Conservation (phyloP, 2,329 filamentous ascomycete genomes). For the Dactylellina leptospora region DNA sequence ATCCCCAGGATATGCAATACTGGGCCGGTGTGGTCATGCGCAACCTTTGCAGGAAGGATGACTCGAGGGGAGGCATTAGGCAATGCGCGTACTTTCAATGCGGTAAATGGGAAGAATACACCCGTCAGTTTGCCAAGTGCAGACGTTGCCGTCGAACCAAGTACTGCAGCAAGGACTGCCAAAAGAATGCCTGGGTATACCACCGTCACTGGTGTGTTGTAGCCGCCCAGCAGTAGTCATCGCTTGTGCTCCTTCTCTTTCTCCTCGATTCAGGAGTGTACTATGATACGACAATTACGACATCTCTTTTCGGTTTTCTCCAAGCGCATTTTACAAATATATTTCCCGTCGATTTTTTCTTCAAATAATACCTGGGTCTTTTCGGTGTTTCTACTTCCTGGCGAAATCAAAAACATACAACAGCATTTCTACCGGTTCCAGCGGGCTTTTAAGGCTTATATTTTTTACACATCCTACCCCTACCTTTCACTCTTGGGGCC, state of each 20-base stretch:
- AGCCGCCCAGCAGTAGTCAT: slow-evolving; percentile 61
- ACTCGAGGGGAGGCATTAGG: slow-evolving; percentile 89
- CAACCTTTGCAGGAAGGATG: slow-evolving; percentile 97
- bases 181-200: slow-evolving; percentile 98
- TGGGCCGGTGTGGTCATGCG: slow-evolving; percentile 99
- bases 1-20: slow-evolving; percentile 98
- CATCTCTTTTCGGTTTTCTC: slow-evolving; percentile 32
- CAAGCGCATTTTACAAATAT: slow-evolving; percentile 33
- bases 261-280: slow-evolving; percentile 35
- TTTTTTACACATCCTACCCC: slow-evolving; percentile 6
- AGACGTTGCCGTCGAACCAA: slow-evolving; percentile 94
- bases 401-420: slow-evolving; percentile 46
- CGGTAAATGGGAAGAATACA: slow-evolving; percentile 97
- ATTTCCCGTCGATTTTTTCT: slow-evolving; percentile 5
- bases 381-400: slow-evolving; percentile 53
- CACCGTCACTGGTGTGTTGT: slow-evolving; percentile 97
- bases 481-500: neutral
- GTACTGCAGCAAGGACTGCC: slow-evolving; percentile 99
- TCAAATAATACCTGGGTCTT: slow-evolving; percentile 51
- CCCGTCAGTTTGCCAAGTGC: slow-evolving; percentile 97
- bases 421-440: slow-evolving; percentile 59
- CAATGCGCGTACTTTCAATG: slow-evolving; percentile 99
- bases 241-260: slow-evolving; percentile 53
- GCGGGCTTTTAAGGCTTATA: slow-evolving; percentile 37
- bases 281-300: slow-evolving; percentile 52